Conservation (phyloP, 257 asterid species). For the Solanum clarkiae region DNA sequence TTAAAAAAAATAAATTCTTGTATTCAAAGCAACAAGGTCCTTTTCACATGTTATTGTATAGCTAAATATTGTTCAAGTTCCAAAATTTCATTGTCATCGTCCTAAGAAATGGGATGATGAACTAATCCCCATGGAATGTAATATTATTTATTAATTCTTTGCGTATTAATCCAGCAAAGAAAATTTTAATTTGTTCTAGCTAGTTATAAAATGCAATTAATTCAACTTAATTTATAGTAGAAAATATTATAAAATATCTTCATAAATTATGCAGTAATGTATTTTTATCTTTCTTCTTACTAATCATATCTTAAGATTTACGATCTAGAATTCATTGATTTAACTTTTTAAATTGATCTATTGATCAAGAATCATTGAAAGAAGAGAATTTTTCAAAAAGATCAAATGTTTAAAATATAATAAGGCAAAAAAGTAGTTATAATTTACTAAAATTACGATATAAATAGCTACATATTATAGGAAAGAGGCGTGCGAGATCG, state of each 20-base stretch:
- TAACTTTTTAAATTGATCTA: not conserved
- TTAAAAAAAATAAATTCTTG: not conserved
- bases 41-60: not conserved
- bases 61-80: not conserved
- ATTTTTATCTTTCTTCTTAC: not conserved
- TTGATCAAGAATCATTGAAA: not conserved
- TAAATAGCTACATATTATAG: no score
- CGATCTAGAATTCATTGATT: not conserved
- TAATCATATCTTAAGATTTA: not conserved
- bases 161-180: not conserved
- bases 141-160: not conserved
- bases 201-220: not conserved
- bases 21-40: not conserved
- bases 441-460: no score
- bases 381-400: no score
- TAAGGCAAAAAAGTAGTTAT: no score
- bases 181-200: not conserved
- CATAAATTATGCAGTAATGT: not conserved
- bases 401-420: no score
- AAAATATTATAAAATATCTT: not conserved
- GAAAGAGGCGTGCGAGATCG: no score
- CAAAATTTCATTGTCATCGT: not conserved
- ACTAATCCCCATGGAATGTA: not conserved
- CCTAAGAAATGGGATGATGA: not conserved
- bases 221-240: not conserved